A percentile compares a stretch with the other conserved stretches of the same genome.
Evolutionary conservation across 2,329 filamentous ascomycete genomes (phyloP).

Genomic region (Epichloe amarillans): DNA sequence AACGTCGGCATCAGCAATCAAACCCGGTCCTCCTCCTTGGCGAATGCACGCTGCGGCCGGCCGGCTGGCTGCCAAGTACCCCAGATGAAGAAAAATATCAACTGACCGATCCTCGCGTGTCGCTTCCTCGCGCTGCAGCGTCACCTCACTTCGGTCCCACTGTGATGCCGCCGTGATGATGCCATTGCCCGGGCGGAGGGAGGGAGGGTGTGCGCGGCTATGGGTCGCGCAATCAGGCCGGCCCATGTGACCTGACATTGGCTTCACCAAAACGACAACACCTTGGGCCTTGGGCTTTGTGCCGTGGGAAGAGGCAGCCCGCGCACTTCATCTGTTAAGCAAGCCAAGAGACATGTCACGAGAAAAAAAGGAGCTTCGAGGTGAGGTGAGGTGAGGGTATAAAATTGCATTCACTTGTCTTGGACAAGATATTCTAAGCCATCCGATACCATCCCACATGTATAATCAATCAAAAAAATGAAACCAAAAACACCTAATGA

Average conservation of each 20-base stretch:
- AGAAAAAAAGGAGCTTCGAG: neutral
- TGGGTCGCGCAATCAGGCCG: neutral
- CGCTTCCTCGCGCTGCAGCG: too few species aligned
- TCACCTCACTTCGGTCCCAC: too few species aligned
- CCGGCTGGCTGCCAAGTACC: too few species aligned
- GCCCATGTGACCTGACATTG: neutral
- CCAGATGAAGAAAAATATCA: too few species aligned
- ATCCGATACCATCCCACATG: neutral
- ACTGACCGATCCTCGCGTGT: neutral
- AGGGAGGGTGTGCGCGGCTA: neutral
- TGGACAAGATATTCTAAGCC: neutral
- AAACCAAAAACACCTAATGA: slow-evolving; percentile 2
- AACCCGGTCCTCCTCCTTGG: too few species aligned
- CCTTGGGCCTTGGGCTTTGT: too few species aligned
- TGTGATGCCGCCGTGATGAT: neutral
- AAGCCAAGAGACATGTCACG: neutral
- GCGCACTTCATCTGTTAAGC: too few species aligned
- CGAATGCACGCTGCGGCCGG: too few species aligned
- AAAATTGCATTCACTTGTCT: neutral
- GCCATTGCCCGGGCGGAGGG: neutral
- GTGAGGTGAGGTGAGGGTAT: neutral
- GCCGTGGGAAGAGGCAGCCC: neutral
- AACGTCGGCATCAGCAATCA: too few species aligned
- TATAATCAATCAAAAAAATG: neutral
- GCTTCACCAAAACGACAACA: too few species aligned